Conservation (phyloP, 805 yeast genomes). For the Lipomyces oligophaga region DNA sequence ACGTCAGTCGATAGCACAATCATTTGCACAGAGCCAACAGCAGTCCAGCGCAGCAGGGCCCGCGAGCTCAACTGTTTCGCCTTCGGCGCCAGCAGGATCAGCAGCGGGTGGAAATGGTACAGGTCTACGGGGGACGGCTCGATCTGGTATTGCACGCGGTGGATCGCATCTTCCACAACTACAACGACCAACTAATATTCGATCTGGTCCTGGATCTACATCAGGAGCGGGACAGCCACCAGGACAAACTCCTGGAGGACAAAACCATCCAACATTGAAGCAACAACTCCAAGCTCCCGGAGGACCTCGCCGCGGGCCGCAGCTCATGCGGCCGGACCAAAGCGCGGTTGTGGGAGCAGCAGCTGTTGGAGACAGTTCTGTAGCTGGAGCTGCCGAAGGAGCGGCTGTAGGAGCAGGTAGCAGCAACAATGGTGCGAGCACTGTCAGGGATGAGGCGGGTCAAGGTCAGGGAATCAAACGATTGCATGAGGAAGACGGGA, state of each 20-base stretch:
- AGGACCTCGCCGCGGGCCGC: slow-evolving; percentile 4
- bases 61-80: background rate
- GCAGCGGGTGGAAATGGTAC: background rate
- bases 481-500: slow-evolving; percentile 10
- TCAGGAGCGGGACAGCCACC: slow-evolving; percentile 10
- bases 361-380: background rate
- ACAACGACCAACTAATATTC: too few species aligned
- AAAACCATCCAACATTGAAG: slow-evolving; percentile 9
- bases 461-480: slow-evolving; percentile 12
- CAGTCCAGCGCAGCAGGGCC: slow-evolving; percentile 3
- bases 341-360: slow-evolving; percentile 2
- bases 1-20: background rate
- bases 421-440: background rate
- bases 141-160: background rate
- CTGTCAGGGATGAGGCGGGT: background rate
- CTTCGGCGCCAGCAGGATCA: background rate
- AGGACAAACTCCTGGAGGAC: background rate
- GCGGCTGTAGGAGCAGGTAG: slow-evolving; percentile 6
- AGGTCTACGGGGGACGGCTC: background rate
- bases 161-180: slow-evolving; percentile 23
- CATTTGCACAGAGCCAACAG: background rate
- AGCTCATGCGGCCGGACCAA: slow-evolving; percentile 10
- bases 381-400: background rate
- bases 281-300: slow-evolving; percentile 8
- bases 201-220: too few species aligned